A percentile compares a stretch with the other conserved stretches of the same genome.
Conservation (phyloP, 2,329 filamentous ascomycete genomes). For the Elsinoe batatas region DNA sequence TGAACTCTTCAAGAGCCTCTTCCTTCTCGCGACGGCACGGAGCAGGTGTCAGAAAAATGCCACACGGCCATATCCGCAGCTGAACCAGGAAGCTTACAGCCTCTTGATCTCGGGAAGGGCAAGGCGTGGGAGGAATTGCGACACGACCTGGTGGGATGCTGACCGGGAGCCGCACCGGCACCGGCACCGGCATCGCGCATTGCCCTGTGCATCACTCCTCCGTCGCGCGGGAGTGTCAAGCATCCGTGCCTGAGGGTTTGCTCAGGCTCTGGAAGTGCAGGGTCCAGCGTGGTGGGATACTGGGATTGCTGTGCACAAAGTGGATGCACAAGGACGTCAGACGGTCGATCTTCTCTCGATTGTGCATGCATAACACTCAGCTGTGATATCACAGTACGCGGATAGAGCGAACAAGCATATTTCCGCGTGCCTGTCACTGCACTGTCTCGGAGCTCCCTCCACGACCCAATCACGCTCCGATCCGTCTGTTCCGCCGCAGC, state of each 20-base stretch:
- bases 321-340: neutral
- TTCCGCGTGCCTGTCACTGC: neutral
- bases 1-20: neutral
- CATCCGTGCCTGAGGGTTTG: conserved; percentile 5
- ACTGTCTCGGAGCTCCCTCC: neutral
- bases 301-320: too few species aligned
- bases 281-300: too few species aligned
- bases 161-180: neutral
- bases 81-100: neutral
- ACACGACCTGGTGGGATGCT: neutral
- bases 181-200: neutral
- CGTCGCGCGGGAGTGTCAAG: neutral
- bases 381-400: neutral
- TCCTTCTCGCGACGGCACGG: too few species aligned
- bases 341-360: neutral
- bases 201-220: neutral
- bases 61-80: neutral
- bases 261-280: conserved; percentile 1
- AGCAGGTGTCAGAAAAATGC: neutral
- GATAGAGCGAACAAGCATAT: too few species aligned
- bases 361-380: neutral
- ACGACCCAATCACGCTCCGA: neutral
- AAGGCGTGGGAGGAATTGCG: neutral
- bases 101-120: neutral
- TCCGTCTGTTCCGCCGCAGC: neutral